phyloP scores from a whole-genome alignment of 352 stramenopile species.

The Globisporangium nagaii region DNA sequence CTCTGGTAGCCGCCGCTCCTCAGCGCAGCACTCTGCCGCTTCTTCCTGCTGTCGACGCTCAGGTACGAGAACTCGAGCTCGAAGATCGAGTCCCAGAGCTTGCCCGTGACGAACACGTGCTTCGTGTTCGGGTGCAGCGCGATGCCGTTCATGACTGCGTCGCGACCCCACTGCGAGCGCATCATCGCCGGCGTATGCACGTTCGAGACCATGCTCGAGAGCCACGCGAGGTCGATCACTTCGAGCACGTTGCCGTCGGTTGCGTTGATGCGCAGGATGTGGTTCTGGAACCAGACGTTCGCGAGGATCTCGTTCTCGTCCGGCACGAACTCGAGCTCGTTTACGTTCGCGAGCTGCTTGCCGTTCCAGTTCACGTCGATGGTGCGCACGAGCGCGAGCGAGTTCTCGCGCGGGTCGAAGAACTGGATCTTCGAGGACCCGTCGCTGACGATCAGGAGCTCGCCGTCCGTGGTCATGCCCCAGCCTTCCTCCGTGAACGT shows the following conservation, averaged over 20 bases:
- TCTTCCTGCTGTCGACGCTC: not conserved
- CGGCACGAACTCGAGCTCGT: constrained; percentile 86
- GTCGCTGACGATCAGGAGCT: constrained; percentile 83
- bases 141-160: constrained; percentile 89
- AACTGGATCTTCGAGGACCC: constrained; percentile 74
- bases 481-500: constrained; percentile 86
- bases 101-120: constrained; percentile 74
- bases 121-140: constrained; percentile 56
- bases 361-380: constrained; percentile 50
- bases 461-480: constrained; percentile 81
- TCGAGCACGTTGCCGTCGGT: constrained; percentile 61
- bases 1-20: not conserved
- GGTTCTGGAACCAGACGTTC: constrained; percentile 82
- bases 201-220: constrained; percentile 58
- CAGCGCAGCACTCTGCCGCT: not conserved
- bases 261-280: constrained; percentile 75
- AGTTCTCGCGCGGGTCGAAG: constrained; percentile 57
- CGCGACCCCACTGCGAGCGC: constrained; percentile 23
- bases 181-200: constrained; percentile 42
- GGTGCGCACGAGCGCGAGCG: constrained; percentile 36
- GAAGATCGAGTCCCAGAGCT: constrained; percentile 84
- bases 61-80: constrained; percentile 70
- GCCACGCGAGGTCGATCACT: constrained; percentile 60
- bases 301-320: constrained; percentile 78
- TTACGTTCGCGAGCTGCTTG: constrained; percentile 47